These are phyloP conservation scores for Fraxinus sp. DNA, from an alignment of 305 asterid species.

Conservation along the genomic window DNA sequence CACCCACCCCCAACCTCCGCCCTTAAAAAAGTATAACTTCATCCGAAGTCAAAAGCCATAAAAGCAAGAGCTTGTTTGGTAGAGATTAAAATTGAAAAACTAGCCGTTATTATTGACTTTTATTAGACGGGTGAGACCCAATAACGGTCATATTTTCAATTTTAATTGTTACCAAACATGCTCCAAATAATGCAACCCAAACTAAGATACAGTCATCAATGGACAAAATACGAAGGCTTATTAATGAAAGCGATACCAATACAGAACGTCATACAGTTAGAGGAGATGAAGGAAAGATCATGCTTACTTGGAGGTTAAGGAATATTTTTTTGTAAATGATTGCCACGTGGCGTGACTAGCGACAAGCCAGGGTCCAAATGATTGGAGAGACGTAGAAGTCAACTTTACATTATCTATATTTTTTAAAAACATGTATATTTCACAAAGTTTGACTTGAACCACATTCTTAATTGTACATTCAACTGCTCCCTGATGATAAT, in stretches of 20 bases:
- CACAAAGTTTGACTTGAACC: not conserved
- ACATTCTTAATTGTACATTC: not conserved
- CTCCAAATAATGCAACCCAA: not conserved
- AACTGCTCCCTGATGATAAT: not conserved
- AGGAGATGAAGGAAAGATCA: not conserved
- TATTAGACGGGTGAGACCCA: too few relatives aligned
- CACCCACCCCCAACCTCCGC: not conserved
- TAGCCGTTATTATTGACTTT: too few relatives aligned
- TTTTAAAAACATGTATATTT: not conserved
- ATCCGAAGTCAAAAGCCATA: not conserved
- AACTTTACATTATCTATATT: not conserved
- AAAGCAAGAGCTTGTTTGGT: not conserved
- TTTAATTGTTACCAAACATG: too few relatives aligned
- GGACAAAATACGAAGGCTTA: not conserved
- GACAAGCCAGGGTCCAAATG: not conserved
- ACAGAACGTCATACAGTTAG: not conserved
- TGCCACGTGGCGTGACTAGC: not conserved
- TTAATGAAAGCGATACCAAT: not conserved
- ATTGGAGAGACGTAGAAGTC: not conserved
- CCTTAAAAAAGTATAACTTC: not conserved
- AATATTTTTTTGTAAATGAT: not conserved
- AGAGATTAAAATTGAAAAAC: too few relatives aligned
- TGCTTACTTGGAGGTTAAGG: not conserved
- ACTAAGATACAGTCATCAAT: not conserved
- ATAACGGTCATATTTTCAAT: too few relatives aligned